Evolutionary conservation across 2,329 filamentous ascomycete genomes (phyloP).

Genomic region (Aspergillus sp.): DNA sequence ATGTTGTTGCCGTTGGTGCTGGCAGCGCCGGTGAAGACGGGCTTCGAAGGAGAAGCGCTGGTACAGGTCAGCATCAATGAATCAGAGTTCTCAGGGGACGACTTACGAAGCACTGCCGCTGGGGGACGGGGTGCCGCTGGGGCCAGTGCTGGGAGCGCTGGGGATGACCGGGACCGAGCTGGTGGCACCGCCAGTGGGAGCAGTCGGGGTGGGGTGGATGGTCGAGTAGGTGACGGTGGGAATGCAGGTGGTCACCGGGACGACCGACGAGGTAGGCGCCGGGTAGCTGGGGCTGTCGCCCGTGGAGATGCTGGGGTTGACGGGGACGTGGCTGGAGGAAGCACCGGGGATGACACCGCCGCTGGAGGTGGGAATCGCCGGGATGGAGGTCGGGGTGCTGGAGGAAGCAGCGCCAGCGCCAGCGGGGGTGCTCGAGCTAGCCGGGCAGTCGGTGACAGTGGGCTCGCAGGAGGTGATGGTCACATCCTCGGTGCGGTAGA

Average conservation of each 20-base stretch:
- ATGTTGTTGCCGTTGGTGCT: conserved; percentile 20
- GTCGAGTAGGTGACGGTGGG: conserved; percentile 24
- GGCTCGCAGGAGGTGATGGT: conserved; percentile 56
- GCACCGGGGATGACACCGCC: conserved; percentile 5
- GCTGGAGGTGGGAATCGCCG: conserved; percentile 5
- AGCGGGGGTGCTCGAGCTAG: conserved; percentile 16
- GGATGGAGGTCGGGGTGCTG: conserved; percentile 3
- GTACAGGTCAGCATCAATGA: conserved; percentile 6
- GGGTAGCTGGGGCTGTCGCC: conserved; percentile 8
- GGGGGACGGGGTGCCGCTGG: conserved; percentile 3
- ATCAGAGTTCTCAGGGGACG: not conserved
- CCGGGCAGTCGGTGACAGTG: conserved; percentile 52
- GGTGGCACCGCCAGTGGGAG: conserved; percentile 4
- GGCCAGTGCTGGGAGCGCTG: conserved; percentile 5
- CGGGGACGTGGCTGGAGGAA: conserved; percentile 7
- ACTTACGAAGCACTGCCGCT: conserved; percentile 13
- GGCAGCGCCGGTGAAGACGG: conserved; percentile 22
- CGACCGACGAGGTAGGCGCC: conserved; percentile 15
- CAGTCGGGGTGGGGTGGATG: no score
- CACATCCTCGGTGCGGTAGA: conserved; percentile 51
- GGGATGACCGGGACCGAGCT: conserved; percentile 1
- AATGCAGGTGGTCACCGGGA: conserved; percentile 23
- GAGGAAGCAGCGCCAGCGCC: conserved; percentile 12
- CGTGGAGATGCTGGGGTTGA: conserved; percentile 8
- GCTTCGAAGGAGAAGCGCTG: conserved; percentile 10